Conservation (phyloP, 257 asterid species). For the Knoxia roxburghii region DNA sequence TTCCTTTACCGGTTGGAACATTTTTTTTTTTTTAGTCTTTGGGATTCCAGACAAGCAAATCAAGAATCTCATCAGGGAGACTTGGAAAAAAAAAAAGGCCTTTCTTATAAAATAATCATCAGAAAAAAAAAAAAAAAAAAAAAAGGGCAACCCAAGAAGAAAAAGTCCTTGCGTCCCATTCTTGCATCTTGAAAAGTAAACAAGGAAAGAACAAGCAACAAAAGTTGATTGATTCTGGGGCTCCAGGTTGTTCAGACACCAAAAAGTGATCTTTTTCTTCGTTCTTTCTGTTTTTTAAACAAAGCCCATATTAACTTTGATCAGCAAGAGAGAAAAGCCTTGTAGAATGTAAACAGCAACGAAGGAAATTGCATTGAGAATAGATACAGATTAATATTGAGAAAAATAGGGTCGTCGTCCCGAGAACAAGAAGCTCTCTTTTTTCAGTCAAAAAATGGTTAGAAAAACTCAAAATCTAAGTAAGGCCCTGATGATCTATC, state of each 20-base stretch:
- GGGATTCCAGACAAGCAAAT: conserved; percentile 21
- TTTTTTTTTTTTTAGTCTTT: conserved; percentile 5
- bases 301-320: too few relatives aligned
- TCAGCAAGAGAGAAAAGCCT: conserved; percentile 1
- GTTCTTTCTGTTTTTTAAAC: too few relatives aligned
- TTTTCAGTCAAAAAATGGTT: conserved; percentile 11
- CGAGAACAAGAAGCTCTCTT: conserved; percentile 19
- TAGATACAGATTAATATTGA: conserved; percentile 20
- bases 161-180: not conserved
- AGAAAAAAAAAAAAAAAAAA: not conserved
- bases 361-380: conserved; percentile 21
- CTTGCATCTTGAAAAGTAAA: not conserved
- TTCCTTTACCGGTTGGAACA: conserved; percentile 19
- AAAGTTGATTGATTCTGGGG: not conserved
- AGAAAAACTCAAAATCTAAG: conserved; percentile 86
- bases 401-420: conserved; percentile 12
- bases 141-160: not conserved
- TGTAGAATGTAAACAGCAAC: not conserved
- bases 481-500: conserved; percentile 72
- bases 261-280: not conserved
- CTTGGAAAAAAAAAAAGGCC: conserved; percentile 27
- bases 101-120: not conserved
- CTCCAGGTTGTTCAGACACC: not conserved
- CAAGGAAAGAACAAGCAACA: not conserved
- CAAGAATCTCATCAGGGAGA: conserved; percentile 19